phyloP scores from a whole-genome alignment of 192 early-diverging fungal species.

The Coemansia sp. region DNA sequence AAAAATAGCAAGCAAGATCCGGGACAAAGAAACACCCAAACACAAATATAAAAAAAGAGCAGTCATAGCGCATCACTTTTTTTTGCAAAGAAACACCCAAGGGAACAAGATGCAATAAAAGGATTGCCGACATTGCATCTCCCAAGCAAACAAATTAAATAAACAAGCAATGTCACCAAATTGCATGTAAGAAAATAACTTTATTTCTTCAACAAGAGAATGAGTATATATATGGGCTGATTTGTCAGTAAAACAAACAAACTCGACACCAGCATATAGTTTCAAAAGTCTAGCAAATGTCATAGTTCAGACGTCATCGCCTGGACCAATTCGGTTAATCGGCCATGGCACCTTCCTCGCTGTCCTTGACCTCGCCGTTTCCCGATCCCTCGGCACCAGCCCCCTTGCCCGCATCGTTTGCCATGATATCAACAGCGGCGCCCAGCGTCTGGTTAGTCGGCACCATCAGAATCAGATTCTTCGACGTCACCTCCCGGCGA shows the following conservation, averaged over 20 bases:
- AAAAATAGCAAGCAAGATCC: too few relatives aligned
- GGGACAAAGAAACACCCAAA: too few relatives aligned
- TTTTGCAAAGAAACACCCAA: too few relatives aligned
- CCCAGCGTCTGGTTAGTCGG: conserved; percentile 51
- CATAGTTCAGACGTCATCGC: not conserved
- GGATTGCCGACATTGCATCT: too few relatives aligned
- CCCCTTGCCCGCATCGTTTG: not conserved
- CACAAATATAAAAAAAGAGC: conserved; percentile 5
- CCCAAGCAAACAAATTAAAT: too few relatives aligned
- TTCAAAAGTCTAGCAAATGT: too few relatives aligned
- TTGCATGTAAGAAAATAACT: too few relatives aligned
- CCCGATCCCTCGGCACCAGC: not conserved
- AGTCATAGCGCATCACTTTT: too few relatives aligned
- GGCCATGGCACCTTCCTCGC: conserved; percentile 35
- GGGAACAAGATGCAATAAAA: not conserved
- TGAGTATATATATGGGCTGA: not conserved
- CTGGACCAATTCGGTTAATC: conserved; percentile 13
- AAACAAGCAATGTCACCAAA: too few relatives aligned
- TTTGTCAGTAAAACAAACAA: not conserved
- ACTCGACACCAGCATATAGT: too few relatives aligned
- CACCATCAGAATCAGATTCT: conserved; percentile 53
- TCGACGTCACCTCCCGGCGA: conserved; percentile 33
- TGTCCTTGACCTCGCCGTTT: conserved; percentile 1
- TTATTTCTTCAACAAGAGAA: too few relatives aligned
- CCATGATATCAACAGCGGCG: conserved; percentile 37